These are phyloP conservation scores for Leishmania amazonensis DNA, from an alignment of 208 protist genomes.

Conservation along the genomic window DNA sequence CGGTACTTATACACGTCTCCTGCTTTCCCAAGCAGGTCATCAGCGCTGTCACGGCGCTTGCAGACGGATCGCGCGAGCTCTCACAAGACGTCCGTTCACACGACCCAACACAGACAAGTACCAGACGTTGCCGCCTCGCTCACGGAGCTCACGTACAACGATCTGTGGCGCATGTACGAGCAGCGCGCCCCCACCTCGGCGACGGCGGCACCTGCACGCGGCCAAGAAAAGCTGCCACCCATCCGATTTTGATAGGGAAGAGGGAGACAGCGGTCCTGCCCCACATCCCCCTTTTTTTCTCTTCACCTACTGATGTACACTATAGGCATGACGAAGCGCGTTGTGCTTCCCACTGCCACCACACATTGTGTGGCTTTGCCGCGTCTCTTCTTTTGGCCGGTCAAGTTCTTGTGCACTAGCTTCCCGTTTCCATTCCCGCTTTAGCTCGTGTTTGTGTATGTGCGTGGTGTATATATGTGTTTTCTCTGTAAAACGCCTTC, in stretches of 20 bases:
- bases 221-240: constrained; percentile 14
- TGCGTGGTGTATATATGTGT: background rate
- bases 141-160: constrained; percentile 30
- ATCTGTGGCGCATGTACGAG: constrained; percentile 61
- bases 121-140: background rate
- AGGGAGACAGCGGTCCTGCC: background rate
- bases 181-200: constrained; percentile 28
- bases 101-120: background rate
- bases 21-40: background rate
- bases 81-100: background rate
- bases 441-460: background rate
- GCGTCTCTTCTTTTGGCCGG: background rate
- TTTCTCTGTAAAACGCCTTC: too few relatives aligned
- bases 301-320: background rate
- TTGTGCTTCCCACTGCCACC: background rate
- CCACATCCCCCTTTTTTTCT: background rate
- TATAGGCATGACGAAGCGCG: background rate
- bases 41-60: background rate
- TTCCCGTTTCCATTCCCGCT: too few relatives aligned
- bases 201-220: background rate
- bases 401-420: background rate
- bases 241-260: constrained; percentile 29
- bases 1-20: background rate
- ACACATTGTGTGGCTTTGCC: background rate
- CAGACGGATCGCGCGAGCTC: background rate